phyloP scores from a whole-genome alignment of 75 land plant genomes.

The Pseudotsuga menziesii region DNA sequence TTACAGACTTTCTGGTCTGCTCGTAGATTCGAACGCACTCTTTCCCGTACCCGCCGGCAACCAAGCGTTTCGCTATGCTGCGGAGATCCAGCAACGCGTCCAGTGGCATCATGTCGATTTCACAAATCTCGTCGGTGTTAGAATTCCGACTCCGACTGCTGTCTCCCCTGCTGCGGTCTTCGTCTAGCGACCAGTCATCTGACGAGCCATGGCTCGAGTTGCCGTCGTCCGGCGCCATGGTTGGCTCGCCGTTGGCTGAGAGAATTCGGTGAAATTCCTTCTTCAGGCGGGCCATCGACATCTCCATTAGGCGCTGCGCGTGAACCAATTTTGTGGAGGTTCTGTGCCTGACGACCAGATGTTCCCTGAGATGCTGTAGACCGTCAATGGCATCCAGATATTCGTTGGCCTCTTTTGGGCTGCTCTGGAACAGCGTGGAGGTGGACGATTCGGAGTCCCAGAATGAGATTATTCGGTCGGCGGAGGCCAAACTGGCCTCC shows the following conservation, averaged over 20 bases:
- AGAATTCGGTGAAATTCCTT: slow-evolving; percentile 62
- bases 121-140: slow-evolving; percentile 16
- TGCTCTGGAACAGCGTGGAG: slow-evolving; percentile 14
- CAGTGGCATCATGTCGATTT: slow-evolving; percentile 24
- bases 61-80: slow-evolving; percentile 43
- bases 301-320: slow-evolving; percentile 55
- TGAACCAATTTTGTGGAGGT: slow-evolving; percentile 27
- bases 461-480: slow-evolving; percentile 13
- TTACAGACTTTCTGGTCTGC: slow-evolving; percentile 38
- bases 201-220: background rate
- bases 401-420: slow-evolving; percentile 18
- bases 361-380: slow-evolving; percentile 33
- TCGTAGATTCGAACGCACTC: slow-evolving; percentile 53
- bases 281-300: slow-evolving; percentile 59
- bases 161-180: background rate
- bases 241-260: slow-evolving; percentile 17
- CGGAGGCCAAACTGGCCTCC: background rate
- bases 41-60: slow-evolving; percentile 26
- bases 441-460: slow-evolving; percentile 18
- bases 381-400: slow-evolving; percentile 24
- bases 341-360: slow-evolving; percentile 6
- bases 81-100: slow-evolving; percentile 17
- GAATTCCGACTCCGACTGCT: background rate
- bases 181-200: background rate
- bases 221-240: background rate